Conservation (phyloP, 805 yeast genomes). For the Starmerella khaoyaiensis region DNA sequence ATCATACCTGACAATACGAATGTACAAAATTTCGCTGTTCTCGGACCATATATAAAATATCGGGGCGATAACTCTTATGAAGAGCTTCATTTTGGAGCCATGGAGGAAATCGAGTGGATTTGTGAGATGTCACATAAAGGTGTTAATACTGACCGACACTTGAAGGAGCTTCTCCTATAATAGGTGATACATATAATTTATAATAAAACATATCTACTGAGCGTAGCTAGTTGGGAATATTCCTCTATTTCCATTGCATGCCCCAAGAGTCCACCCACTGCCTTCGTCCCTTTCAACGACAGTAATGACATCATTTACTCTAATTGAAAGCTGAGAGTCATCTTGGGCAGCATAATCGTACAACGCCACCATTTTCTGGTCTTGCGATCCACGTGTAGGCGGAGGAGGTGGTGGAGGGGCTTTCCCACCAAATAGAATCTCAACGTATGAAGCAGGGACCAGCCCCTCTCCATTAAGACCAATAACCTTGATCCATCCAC, state of each 20-base stretch:
- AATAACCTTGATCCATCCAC: slow-evolving; percentile 68
- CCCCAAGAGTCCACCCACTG: slow-evolving; percentile 93
- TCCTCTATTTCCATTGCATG: slow-evolving; percentile 50
- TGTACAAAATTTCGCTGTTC: slow-evolving; percentile 28
- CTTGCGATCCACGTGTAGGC: slow-evolving; percentile 41
- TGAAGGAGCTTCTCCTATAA: background rate
- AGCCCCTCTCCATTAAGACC: slow-evolving; percentile 57
- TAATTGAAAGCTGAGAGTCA: slow-evolving; percentile 61
- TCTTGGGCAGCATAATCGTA: slow-evolving; percentile 70
- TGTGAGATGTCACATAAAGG: slow-evolving; percentile 26
- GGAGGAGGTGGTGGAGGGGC: slow-evolving; percentile 55
- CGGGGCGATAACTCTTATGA: slow-evolving; percentile 4
- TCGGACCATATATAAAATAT: slow-evolving; percentile 26
- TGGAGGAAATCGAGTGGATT: slow-evolving; percentile 24
- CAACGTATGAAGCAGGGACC: slow-evolving; percentile 74
- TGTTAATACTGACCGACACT: slow-evolving; percentile 14
- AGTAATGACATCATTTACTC: slow-evolving; percentile 59
- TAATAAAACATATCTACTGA: slow-evolving; percentile 8
- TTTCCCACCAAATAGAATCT: slow-evolving; percentile 31
- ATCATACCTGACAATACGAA: slow-evolving; percentile 25
- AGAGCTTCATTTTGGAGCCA: slow-evolving; percentile 27
- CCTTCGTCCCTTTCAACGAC: slow-evolving; percentile 57
- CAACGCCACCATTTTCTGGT: slow-evolving; percentile 37
- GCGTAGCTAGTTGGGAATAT: slow-evolving; percentile 72
- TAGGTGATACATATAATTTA: background rate